Evolutionary conservation across 202 grass and related monocot genomes (phyloP).

Genomic region (Schoenoplectus tabernaemontani): DNA sequence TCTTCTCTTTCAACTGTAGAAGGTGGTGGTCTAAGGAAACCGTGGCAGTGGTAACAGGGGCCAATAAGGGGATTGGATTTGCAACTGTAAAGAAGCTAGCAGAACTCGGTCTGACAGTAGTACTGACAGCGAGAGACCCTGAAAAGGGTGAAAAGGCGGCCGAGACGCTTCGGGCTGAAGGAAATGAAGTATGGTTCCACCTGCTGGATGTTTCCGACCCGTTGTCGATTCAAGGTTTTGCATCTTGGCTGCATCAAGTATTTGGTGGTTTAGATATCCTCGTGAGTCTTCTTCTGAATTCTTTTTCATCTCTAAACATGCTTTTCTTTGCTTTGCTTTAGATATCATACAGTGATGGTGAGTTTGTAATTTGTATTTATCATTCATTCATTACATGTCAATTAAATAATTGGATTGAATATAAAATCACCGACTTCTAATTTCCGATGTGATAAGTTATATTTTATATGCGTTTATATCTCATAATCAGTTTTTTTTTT

Average conservation of each 20-base stretch:
- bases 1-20: neutral
- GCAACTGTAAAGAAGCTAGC: constrained; percentile 53
- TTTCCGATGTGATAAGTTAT: too few species aligned
- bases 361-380: too few species aligned
- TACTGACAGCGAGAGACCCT: constrained; percentile 57
- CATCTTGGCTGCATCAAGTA: constrained; percentile 42
- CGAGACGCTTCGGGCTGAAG: constrained; percentile 27
- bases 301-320: neutral
- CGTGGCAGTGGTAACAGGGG: constrained; percentile 80
- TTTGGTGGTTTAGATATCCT: constrained; percentile 76
- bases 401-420: too few species aligned
- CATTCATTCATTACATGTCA: neutral
- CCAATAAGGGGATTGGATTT: constrained; percentile 72
- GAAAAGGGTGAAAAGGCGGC: constrained; percentile 51
- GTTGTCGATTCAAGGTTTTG: constrained; percentile 53
- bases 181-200: constrained; percentile 33
- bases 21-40: constrained; percentile 82
- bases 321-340: too few species aligned
- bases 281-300: constrained; percentile 26
- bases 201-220: constrained; percentile 51
- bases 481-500: too few species aligned
- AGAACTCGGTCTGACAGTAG: constrained; percentile 61
- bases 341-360: too few species aligned
- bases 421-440: too few species aligned
- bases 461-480: too few species aligned